Percentiles rank a stretch among this genome's conserved stretches.
These are phyloP conservation scores for Yamadazyma kanchanaburiensis DNA, from an alignment of 1,139 yeast species.

Conservation along the genomic window DNA sequence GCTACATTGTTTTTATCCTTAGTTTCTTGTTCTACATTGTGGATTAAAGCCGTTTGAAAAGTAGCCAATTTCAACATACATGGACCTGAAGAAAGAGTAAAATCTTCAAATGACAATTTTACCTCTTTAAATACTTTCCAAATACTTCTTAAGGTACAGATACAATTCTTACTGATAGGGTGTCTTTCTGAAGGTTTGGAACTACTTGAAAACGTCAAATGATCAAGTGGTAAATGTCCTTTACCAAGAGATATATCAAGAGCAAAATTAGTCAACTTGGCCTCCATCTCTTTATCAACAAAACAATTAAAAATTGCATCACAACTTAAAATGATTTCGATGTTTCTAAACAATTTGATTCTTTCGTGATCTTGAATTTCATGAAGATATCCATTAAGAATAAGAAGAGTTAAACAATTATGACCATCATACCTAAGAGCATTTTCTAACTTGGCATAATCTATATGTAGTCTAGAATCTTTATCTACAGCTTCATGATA, in stretches of 20 bases:
- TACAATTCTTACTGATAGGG: conserved; percentile 9
- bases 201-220: conserved; percentile 8
- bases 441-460: conserved; percentile 30
- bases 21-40: conserved; percentile 5
- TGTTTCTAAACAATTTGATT: conserved; percentile 27
- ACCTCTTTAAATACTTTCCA: conserved; percentile 14
- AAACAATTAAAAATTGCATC: conserved; percentile 23
- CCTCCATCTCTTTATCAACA: conserved; percentile 9
- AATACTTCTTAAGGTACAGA: conserved; percentile 6
- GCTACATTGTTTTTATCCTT: conserved; percentile 5
- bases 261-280: conserved; percentile 18
- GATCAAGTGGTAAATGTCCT: conserved; percentile 24
- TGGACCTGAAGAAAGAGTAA: conserved; percentile 20
- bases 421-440: conserved; percentile 17
- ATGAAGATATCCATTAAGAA: conserved; percentile 30
- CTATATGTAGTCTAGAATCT: conserved; percentile 16
- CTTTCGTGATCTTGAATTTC: conserved; percentile 15
- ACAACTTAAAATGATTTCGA: conserved; percentile 26
- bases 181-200: conserved; percentile 6
- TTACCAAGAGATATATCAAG: conserved; percentile 21
- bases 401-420: conserved; percentile 20
- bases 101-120: conserved; percentile 30
- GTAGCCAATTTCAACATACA: conserved; percentile 10
- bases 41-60: conserved; percentile 10
- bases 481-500: conserved; percentile 6